These are phyloP conservation scores for Suhomyces kilbournensis DNA, from an alignment of 805 yeast genomes.

Conservation along the genomic window DNA sequence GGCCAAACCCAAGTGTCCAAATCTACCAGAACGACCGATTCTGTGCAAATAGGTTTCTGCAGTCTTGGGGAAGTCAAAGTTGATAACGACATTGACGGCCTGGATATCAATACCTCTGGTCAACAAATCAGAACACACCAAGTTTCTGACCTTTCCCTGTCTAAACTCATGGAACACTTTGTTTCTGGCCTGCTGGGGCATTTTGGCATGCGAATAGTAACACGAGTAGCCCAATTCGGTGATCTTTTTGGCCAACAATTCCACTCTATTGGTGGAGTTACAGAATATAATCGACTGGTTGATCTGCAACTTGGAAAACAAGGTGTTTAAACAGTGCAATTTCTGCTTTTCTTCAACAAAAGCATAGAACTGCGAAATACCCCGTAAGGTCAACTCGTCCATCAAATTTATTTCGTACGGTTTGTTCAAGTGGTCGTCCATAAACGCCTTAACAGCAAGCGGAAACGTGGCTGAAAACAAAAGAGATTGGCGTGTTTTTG, in stretches of 20 bases:
- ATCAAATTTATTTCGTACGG: conserved; percentile 95
- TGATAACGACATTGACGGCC: conserved; percentile 96
- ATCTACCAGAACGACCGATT: conserved; percentile 98
- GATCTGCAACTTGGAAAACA: conserved; percentile 90
- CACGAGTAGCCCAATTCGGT: conserved; percentile 96
- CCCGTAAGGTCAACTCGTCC: conserved; percentile 95
- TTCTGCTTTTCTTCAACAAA: conserved; percentile 96
- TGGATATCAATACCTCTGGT: conserved; percentile 99
- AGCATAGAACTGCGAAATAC: conserved; percentile 97
- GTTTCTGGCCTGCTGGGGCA: conserved; percentile 97
- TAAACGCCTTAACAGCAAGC: conserved; percentile 83
- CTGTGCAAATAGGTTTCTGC: conserved; percentile 98
- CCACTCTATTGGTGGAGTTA: conserved; percentile 95
- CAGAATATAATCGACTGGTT: conserved; percentile 97
- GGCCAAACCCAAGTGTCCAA: conserved; percentile 97
- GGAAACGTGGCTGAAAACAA: conserved; percentile 97
- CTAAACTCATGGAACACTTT: conserved; percentile 98
- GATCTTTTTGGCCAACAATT: conserved; percentile 89
- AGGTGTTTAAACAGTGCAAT: conserved; percentile 90
- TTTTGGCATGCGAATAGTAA: conserved; percentile 93
- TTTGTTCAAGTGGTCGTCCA: conserved; percentile 83
- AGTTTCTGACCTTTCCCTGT: conserved; percentile 94
- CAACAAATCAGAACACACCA: conserved; percentile 93
- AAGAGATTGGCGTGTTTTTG: conserved; percentile 66
- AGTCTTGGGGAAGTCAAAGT: conserved; percentile 96